Evolutionary conservation across 2,329 filamentous ascomycete species (phyloP), one percentile per base, ranked within the genome.

Genomic region (Scedosporium apiospermum): DNA sequence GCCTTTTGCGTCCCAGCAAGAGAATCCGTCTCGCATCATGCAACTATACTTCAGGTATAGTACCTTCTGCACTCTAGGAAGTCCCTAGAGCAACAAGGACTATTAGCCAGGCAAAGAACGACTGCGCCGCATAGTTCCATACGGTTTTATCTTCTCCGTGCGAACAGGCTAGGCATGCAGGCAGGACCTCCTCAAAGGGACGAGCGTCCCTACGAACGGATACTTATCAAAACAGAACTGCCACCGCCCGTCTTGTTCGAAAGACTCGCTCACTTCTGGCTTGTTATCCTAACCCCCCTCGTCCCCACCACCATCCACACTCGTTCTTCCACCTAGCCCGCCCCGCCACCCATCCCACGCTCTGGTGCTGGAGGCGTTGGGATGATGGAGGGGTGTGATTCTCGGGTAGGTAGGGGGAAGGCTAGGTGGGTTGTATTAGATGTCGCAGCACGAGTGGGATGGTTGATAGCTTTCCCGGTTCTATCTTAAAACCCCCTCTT

Each of bases 401-500:
- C 55, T 58, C 55, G 55, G 55, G 55, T 58, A 58, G 30, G 26
- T 58, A 58, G 30, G 55, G 26, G 55, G 16, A 58, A 41, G 55
- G 27, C 26, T 5, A 21, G 55, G 16, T 38, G 16, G 14, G 55
- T 58, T 30, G 55, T 41, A 34, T 58, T n/a, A 27, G 27, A 34
- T 38, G 55, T n/a, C 27, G 49, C 49, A 53, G 55, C 30, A 18
- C 26, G n/a, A 26, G 57, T 59, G 57, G 57, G 57, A 59, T 44
- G 18, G 21, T 27, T 58, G 26, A 30, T 61, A 41, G 49, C 46
- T 42, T 60, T 34, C 59, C 59, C 44, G 38, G 41, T 53, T 58
- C 23, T 49, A 61, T 23, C 60, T 49, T 57, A 61, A 51, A 55
- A 16, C 49, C 46, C 44, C 21, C 23, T 41, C 27, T 55, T 42